Conservation (phyloP, 805 yeast species). For the Sugiyamaella marilandica region DNA sequence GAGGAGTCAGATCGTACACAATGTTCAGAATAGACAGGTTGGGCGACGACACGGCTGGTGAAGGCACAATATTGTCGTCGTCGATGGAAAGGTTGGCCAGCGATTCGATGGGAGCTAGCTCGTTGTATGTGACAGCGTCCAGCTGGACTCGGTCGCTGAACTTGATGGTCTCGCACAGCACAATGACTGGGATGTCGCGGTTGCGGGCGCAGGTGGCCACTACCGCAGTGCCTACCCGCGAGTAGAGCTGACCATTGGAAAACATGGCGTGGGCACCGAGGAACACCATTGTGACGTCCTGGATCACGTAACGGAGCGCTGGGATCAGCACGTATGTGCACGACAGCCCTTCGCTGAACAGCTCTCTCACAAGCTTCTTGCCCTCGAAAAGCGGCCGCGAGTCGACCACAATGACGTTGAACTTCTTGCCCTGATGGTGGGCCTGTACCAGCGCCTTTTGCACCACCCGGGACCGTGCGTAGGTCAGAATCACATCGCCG, state of each 20-base stretch:
- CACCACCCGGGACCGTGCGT: conserved; percentile 83
- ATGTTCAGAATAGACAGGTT: conserved; percentile 70
- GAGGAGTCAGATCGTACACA: conserved; percentile 92
- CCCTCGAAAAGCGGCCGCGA: conserved; percentile 95
- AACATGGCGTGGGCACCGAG: conserved; percentile 97
- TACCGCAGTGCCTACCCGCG: conserved; percentile 92
- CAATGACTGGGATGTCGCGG: conserved; percentile 87
- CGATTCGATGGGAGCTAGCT: conserved; percentile 43
- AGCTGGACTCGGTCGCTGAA: conserved; percentile 93
- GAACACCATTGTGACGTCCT: conserved; percentile 84
- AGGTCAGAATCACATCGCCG: conserved; percentile 78
- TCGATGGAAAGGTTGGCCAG: conserved; percentile 30
- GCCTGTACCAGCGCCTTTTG: conserved; percentile 69
- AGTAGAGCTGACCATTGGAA: conserved; percentile 87
- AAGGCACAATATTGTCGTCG: conserved; percentile 21
- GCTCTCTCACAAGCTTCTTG: conserved; percentile 60
- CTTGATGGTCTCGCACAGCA: conserved; percentile 92
- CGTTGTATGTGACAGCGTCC: conserved; percentile 93
- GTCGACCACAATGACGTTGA: conserved; percentile 83
- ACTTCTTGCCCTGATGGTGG: conserved; percentile 52
- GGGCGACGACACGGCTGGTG: conserved; percentile 26
- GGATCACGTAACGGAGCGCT: conserved; percentile 73
- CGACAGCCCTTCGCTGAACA: conserved; percentile 61
- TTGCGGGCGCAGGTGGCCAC: conserved; percentile 87
- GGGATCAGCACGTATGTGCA: conserved; percentile 75